These are phyloP conservation scores for Alternaria consortialis DNA, from an alignment of 2,329 filamentous ascomycete species.

Conservation along the genomic window DNA sequence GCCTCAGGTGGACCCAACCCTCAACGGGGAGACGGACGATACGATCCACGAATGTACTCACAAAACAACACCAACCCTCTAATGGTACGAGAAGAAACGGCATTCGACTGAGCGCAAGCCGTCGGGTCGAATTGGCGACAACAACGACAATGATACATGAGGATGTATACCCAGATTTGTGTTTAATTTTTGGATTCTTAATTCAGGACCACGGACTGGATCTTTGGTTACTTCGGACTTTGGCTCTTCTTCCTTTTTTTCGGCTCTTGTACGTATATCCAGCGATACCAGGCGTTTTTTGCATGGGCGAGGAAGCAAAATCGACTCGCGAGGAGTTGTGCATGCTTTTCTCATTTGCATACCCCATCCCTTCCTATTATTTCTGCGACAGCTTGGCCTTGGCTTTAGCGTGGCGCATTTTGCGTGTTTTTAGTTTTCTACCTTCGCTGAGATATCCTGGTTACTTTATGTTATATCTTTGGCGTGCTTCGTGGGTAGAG, in stretches of 20 bases:
- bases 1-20: conserved; percentile 43
- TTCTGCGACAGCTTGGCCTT: conserved; percentile 1
- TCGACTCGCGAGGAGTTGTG: conserved; percentile 3
- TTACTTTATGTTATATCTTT: conserved; percentile 3
- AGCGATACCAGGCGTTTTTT: conserved; percentile 6
- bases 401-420: conserved; percentile 1
- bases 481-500: not conserved
- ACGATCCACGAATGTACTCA: conserved; percentile 23
- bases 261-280: conserved; percentile 14
- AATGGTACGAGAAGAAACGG: conserved; percentile 42
- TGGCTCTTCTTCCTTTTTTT: conserved; percentile 1
- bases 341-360: conserved; percentile 23
- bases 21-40: conserved; percentile 26
- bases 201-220: conserved; percentile 39
- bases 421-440: not conserved
- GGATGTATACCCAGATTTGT: conserved; percentile 22
- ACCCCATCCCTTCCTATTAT: conserved; percentile 23
- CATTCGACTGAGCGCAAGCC: conserved; percentile 38
- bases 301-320: not conserved
- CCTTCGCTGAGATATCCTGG: conserved; percentile 19
- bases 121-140: not conserved
- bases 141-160: conserved; percentile 18
- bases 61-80: conserved; percentile 25
- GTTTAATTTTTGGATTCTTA: conserved; percentile 45
- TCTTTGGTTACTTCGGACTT: conserved; percentile 23